Conservation (phyloP, 345 rosid genomes). For the Citrus trifoliata region DNA sequence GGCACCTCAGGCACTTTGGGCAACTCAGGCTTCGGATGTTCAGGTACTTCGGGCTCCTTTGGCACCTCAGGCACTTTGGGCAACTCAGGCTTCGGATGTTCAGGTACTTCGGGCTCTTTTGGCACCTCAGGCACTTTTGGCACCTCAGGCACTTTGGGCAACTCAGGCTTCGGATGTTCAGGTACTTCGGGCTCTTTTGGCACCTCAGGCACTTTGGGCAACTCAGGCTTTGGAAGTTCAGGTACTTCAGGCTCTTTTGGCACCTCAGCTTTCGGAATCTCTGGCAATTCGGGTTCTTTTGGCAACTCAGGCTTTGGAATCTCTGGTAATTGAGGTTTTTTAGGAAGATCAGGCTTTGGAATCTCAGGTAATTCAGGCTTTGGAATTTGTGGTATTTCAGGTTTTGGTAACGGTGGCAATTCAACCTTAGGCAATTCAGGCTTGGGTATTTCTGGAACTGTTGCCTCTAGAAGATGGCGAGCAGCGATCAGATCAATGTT, state of each 20-base stretch:
- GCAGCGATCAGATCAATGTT: not conserved
- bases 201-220: slow-evolving; percentile 1
- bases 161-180: not conserved
- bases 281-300: not conserved
- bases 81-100: no score
- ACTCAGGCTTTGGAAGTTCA: not conserved
- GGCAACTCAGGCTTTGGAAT: slow-evolving; percentile 11
- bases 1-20: not conserved
- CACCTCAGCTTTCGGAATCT: slow-evolving; percentile 2
- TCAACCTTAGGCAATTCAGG: not conserved
- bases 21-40: not conserved
- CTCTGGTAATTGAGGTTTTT: not conserved
- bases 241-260: slow-evolving; percentile 4
- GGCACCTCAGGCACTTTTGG: not conserved
- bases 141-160: not conserved
- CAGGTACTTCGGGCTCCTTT: no score
- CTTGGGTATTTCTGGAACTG: slow-evolving; percentile 15
- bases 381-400: not conserved
- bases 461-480: slow-evolving; percentile 12
- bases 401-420: not conserved
- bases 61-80: no score
- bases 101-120: no score
- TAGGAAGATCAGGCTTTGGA: not conserved
- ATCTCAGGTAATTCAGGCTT: not conserved
- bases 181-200: not conserved